Evolutionary conservation across 768 basidiomycete genomes (phyloP).

Genomic region (Tricholoma bakamatsutake): DNA sequence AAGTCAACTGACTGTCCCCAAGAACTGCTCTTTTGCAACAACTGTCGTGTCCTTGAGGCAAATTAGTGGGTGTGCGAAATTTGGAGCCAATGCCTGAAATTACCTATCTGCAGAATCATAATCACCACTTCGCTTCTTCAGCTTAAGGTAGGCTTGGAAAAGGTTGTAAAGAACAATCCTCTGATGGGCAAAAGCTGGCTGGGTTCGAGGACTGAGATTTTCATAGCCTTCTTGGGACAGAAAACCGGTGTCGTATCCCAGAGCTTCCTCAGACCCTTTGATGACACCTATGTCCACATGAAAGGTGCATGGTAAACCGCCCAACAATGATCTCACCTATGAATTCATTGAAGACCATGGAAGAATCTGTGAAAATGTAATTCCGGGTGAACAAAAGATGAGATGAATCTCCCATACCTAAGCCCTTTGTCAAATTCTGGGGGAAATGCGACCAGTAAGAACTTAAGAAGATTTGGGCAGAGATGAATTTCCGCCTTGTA

Average conservation of each 20-base stretch:
- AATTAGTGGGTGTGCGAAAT: not conserved
- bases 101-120: slow-evolving; percentile 59
- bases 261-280: slow-evolving; percentile 55
- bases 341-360: slow-evolving; percentile 58
- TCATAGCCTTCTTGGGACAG: slow-evolving; percentile 41
- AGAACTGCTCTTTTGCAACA: slow-evolving; percentile 24
- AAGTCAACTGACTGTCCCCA: slow-evolving; percentile 44
- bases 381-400: not conserved
- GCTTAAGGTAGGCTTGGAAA: slow-evolving; percentile 45
- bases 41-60: slow-evolving; percentile 41
- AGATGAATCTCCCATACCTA: not conserved
- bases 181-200: slow-evolving; percentile 47
- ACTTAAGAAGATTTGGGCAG: not conserved
- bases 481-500: not conserved
- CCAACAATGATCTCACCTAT: slow-evolving; percentile 37
- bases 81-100: not conserved
- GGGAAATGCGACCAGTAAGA: not conserved
- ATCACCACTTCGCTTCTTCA: slow-evolving; percentile 36
- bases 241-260: slow-evolving; percentile 27
- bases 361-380: slow-evolving; percentile 38
- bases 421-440: not conserved
- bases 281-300: slow-evolving; percentile 42
- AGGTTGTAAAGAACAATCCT: slow-evolving; percentile 44
- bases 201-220: slow-evolving; percentile 41
- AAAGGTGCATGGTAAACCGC: not conserved